Evolutionary conservation across 495 filamentous ascomycete species (phyloP), one percentile per base, ranked within the genome.

Genomic region (Hypoxylon crocopeplum): DNA sequence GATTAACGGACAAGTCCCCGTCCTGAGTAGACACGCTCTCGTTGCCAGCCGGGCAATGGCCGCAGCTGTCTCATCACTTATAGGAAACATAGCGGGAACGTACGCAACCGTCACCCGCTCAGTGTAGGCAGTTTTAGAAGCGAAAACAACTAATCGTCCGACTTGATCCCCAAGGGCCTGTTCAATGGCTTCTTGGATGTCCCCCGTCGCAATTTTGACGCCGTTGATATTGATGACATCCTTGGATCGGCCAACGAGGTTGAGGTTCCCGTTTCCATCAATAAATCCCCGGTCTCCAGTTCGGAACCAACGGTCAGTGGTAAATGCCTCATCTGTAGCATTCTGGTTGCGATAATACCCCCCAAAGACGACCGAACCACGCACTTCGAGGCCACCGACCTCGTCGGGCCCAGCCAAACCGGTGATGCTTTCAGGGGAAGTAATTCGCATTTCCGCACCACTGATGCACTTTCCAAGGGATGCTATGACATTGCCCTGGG

Each of bases 251-350:
- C 84, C 84, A 11, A 75, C 79, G 29, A 87, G 73, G 54, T 75
- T 72, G 19, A 86, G 72, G 45, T 82, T 79, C 16, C 81, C 81
- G 7, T 79, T 66, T 6, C 47, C 39, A 64, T 83, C 81, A 12
- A 82, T 51, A 27, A 71, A 69, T 4, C 58, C 86, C 22, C 76
- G 73, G 55, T 90, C 88, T 1, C 87, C 87, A 1, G 87, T 90
- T 32, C 80, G 79, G 72, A 90, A 88, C 80, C 84, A 91, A 2
- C 86, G 85, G 51, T 90, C 86, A 0, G 15, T 7, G 1, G 82
- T 84, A 42, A 88, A 82, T 0, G 86, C 72, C 16, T 82, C 71
- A 2, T 49, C 67, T 4, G 84, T 89, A 3, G 77, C 82, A 25
- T 74, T 64, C 0, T 69, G 65, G 54, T 90, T 84, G 53, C 84